Evolutionary conservation across 306 rosid genomes (phyloP), one percentile per base, ranked within the genome.

Genomic region (Corylus avellana): DNA sequence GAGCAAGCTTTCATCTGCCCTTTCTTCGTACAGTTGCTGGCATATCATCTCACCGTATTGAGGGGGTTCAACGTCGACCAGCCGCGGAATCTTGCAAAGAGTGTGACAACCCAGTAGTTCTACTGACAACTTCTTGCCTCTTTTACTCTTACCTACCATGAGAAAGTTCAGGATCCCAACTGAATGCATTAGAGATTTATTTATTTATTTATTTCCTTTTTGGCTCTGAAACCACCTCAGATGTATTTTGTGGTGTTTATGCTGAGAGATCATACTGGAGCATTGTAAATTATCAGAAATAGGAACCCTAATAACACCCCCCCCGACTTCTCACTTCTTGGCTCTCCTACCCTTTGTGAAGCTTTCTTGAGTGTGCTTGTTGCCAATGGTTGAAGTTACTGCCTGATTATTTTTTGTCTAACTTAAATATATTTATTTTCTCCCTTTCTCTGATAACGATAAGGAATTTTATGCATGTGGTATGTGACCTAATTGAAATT

Each of bases 11-110:
- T 73, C 69, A 54, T 39, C 11, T 12, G 51, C 16, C 80, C 72
- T 64, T 35, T 78, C 75, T 81, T 42, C 72, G 54, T 90, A 87
- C 91, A 95, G 99, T 85, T 95, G 80, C 75, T 93, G 91, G 99
- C 99, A 29, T 95, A 95, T 84, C 99, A 95, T 86, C 98, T 95
- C 81, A 95, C 99, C 11, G 99, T 95, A 74, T 86, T 91, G 73
- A 90, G 94, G 81, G 99, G 99, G 70, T 90, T 84, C 80, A 95
- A 95, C 18, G 95, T 92, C n/a, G 99, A 95, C 77, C 99, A 93
- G 86, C 99, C 98, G 63, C 93, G 98, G 74, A 95, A 95, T 90
- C 97, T 95, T 27, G 99, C 99, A 5, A 95, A 95, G 92, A 95
- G 99, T 81, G 99, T 95, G 62, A 95, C 98, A 3, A 95, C 99